phyloP scores from a whole-genome alignment of 1,284 basidiomycete species.

The Rugiboletus extremiorientalis region DNA sequence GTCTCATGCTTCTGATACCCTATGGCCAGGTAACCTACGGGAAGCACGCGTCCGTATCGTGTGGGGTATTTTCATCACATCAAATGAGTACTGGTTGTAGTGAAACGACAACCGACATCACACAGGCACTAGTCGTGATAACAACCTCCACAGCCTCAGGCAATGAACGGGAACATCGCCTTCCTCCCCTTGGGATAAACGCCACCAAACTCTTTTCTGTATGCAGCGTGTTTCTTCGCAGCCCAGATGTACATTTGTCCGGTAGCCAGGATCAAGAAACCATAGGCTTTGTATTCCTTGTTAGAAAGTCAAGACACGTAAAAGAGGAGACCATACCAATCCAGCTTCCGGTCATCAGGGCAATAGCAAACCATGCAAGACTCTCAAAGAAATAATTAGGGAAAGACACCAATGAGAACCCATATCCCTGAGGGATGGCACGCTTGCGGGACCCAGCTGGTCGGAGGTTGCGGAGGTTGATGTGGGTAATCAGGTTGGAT shows the following conservation, averaged over 20 bases:
- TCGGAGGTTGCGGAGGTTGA: slow-evolving; percentile 82
- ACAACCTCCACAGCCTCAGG: not conserved
- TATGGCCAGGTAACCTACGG: not conserved
- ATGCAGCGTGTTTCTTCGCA: slow-evolving; percentile 85
- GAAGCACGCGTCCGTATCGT: not conserved
- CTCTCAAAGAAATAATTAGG: slow-evolving; percentile 97
- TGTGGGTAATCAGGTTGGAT: slow-evolving; percentile 85
- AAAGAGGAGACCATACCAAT: slow-evolving; percentile 53
- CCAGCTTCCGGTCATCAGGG: slow-evolving; percentile 77
- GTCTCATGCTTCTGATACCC: slow-evolving; percentile 67
- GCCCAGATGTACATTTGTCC: slow-evolving; percentile 90
- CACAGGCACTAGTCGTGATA: not conserved
- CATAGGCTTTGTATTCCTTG: slow-evolving; percentile 47
- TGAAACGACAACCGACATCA: not conserved
- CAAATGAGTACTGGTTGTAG: not conserved
- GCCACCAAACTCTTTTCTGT: slow-evolving; percentile 92
- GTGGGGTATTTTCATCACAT: not conserved
- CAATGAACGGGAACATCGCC: slow-evolving; percentile 76
- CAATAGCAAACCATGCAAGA: slow-evolving; percentile 75
- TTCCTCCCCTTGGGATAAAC: slow-evolving; percentile 78
- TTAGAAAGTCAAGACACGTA: slow-evolving; percentile 5
- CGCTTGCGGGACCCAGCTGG: slow-evolving; percentile 80
- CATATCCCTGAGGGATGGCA: slow-evolving; percentile 84
- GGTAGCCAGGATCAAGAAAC: slow-evolving; percentile 71
- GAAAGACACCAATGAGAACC: slow-evolving; percentile 83